A percentile compares a stretch with the other conserved stretches of the same genome.
Conservation (phyloP, 1,139 yeast genomes). For the Debaryomyces subglobosus region DNA sequence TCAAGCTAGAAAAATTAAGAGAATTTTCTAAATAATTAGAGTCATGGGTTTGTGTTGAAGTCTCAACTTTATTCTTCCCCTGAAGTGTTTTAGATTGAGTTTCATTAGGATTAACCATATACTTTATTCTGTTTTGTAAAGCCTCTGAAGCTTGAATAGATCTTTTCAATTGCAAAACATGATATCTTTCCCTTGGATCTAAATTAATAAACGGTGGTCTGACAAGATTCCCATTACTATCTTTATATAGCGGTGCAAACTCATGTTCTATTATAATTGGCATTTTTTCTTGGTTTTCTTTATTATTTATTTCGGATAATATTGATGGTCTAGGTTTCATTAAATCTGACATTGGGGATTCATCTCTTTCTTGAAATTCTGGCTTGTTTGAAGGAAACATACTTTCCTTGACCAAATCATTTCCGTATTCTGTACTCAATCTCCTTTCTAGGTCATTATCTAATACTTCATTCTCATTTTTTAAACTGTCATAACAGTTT, state of each 20-base stretch:
- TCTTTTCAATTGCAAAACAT: constrained; percentile 42
- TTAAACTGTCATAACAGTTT: constrained; percentile 26
- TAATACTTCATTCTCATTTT: constrained; percentile 28
- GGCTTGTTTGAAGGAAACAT: constrained; percentile 7
- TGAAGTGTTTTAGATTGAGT: constrained; percentile 26
- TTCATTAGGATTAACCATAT: constrained; percentile 47
- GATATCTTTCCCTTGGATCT: constrained; percentile 49
- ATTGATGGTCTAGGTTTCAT: constrained; percentile 10
- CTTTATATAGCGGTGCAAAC: constrained; percentile 38
- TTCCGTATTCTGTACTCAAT: constrained; percentile 28
- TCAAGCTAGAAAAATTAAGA: constrained; percentile 25
- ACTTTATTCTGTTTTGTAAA: constrained; percentile 36
- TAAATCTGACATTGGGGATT: constrained; percentile 24
- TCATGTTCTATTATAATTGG: constrained; percentile 26
- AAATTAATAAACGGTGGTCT: constrained; percentile 52
- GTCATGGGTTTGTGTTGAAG: constrained; percentile 48
- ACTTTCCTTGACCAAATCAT: constrained; percentile 22
- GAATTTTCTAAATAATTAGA: constrained; percentile 29
- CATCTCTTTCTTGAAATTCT: constrained; percentile 11
- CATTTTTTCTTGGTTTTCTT: background rate
- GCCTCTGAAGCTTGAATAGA: constrained; percentile 41
- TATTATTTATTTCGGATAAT: constrained; percentile 4
- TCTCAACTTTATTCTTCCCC: constrained; percentile 34
- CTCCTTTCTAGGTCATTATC: constrained; percentile 36
- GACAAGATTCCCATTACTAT: constrained; percentile 41